phyloP scores from a whole-genome alignment of 1,284 basidiomycete species.

The Leccinum subrobustum region DNA sequence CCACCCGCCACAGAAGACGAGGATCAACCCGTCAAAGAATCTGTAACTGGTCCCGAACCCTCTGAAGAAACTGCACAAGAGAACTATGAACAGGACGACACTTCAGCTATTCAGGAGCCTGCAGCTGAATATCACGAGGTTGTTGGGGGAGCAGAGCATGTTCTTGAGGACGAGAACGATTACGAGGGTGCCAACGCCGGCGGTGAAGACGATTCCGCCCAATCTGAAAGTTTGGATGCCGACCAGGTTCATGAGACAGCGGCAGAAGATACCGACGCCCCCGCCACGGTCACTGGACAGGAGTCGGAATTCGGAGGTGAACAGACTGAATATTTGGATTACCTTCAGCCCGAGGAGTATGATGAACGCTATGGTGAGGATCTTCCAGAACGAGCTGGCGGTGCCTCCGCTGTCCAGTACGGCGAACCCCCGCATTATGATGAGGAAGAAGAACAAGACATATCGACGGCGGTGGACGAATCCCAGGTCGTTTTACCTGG shows the following conservation, averaged over 20 bases:
- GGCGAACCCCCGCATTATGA: slow-evolving; percentile 23
- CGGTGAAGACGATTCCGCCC: slow-evolving; percentile 21
- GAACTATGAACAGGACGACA: no score
- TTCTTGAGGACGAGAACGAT: no score
- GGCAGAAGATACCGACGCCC: slow-evolving; percentile 19
- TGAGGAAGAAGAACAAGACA: slow-evolving; percentile 22
- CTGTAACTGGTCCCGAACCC: slow-evolving; percentile 1
- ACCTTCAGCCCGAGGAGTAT: slow-evolving; percentile 30
- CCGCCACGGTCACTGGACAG: slow-evolving; percentile 8
- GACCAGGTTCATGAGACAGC: slow-evolving; percentile 30
- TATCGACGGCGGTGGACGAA: slow-evolving; percentile 22
- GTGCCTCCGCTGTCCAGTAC: slow-evolving; percentile 14
- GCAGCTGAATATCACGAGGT: no score
- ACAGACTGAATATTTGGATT: slow-evolving; percentile 31
- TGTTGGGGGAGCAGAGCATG: no score
- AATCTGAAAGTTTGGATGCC: slow-evolving; percentile 31
- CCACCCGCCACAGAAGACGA: slow-evolving; percentile 12
- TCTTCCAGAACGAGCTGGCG: slow-evolving; percentile 23
- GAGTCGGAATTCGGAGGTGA: slow-evolving; percentile 27
- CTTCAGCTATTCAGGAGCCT: no score
- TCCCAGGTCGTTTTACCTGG: slow-evolving; percentile 8
- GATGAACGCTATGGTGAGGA: slow-evolving; percentile 34
- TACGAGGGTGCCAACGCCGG: slow-evolving; percentile 18
- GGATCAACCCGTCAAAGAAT: slow-evolving; percentile 18
- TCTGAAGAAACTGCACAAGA: slow-evolving; percentile 2